A percentile compares a stretch with the other conserved stretches of the same genome.
These are phyloP conservation scores for Gliomastix tumulicola DNA, from an alignment of 2,329 filamentous ascomycete genomes.

Conservation along the genomic window DNA sequence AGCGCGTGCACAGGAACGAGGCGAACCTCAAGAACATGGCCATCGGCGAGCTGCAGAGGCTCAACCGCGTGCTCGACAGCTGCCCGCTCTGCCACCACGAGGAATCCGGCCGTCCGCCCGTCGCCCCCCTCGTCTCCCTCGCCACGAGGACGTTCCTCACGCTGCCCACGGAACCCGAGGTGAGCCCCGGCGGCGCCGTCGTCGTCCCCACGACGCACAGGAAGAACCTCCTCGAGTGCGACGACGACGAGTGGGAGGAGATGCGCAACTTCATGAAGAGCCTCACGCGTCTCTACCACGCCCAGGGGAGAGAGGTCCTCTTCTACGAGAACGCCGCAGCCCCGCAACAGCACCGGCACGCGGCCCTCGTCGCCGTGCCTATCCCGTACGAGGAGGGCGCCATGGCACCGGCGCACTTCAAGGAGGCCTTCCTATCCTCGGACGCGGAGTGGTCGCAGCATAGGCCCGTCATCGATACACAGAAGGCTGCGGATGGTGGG, in stretches of 20 bases:
- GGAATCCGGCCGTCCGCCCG: slow-evolving; percentile 63
- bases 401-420: slow-evolving; percentile 89
- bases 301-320: slow-evolving; percentile 83
- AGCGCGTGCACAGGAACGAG: slow-evolving; percentile 80
- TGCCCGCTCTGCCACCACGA: slow-evolving; percentile 93
- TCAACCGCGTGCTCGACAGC: slow-evolving; percentile 76
- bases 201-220: slow-evolving; percentile 86
- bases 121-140: slow-evolving; percentile 80
- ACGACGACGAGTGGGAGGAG: slow-evolving; percentile 99
- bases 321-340: slow-evolving; percentile 96
- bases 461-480: slow-evolving; percentile 87
- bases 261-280: slow-evolving; percentile 99
- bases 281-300: slow-evolving; percentile 88
- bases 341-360: slow-evolving; percentile 72
- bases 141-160: slow-evolving; percentile 84
- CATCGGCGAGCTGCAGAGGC: slow-evolving; percentile 82
- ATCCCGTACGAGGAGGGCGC: slow-evolving; percentile 88
- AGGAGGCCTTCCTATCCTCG: slow-evolving; percentile 79
- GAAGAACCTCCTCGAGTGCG: slow-evolving; percentile 89
- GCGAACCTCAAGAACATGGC: slow-evolving; percentile 82
- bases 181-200: slow-evolving; percentile 75
- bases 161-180: slow-evolving; percentile 80
- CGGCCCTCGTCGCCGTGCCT: slow-evolving; percentile 78
- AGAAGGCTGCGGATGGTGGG: slow-evolving; percentile 54
- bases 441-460: slow-evolving; percentile 97